Evolutionary conservation across 179 eudicot species (phyloP), one percentile per base, ranked within the genome.

Genomic region (Silene coronaria): DNA sequence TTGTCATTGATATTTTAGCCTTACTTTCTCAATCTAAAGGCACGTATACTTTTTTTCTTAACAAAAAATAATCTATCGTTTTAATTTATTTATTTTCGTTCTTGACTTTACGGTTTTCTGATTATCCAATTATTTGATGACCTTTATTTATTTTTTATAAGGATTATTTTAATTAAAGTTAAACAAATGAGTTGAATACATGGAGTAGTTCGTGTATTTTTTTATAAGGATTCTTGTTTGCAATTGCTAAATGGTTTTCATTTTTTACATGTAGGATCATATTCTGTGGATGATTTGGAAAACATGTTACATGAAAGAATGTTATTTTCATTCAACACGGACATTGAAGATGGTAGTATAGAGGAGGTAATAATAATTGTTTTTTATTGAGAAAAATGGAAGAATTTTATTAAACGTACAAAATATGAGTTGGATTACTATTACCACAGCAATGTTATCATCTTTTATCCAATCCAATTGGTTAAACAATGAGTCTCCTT

Each of bases 341-440:
- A 84, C 58, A 81, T 84, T 63, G 86, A 84, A 64, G 86, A 84
- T 72, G 86, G 86, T 23, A 84, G 86, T 82, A 84, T 84, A 76
- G 84, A 84, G n/a, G 80, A 78, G 86, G 84, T 81, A 81, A 19
- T 7, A 9, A 1, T 10, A n/a, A n/a, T n/a, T n/a, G n/a, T 42
- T 10, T 42, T 42, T 42, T 42, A 42, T 42, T 2, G 11, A 42
- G 48, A 1, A 9, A 38, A 38, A 38, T 38, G 46, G 46, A 38
- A 38, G 12, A 38, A 38, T 38, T 38, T 38, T 38, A 38, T 38
- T 42, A 10, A 42, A 13, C 0, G 13, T 42, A 42, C 10, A 9
- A 42, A 10, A 42, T 42, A 42, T 42, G 13, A 42, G 11, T 42
- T 42, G 13, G 13, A n/a, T n/a, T n/a, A n/a, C n/a, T n/a, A n/a